A percentile compares a stretch with the other conserved stretches of the same genome.
Conservation (phyloP, 768 basidiomycete genomes). For the Tulasnella sp. region DNA sequence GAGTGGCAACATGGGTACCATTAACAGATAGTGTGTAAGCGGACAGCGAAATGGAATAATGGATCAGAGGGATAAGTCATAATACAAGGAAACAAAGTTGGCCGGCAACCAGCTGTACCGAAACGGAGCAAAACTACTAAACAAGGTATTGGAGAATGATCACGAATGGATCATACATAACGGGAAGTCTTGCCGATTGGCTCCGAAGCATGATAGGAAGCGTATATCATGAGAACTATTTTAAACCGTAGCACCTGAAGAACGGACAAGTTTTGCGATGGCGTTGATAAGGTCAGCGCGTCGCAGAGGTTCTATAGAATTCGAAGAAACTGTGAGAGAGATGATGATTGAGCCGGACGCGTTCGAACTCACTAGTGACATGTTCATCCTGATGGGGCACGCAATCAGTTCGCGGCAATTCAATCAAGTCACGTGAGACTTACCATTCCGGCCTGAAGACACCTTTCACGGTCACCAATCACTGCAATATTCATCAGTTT, state of each 20-base stretch:
- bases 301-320: conserved; percentile 56
- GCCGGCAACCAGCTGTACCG: too few relatives aligned
- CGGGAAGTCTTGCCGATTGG: too few relatives aligned
- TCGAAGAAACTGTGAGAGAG: background rate
- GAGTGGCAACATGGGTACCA: too few relatives aligned
- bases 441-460: conserved; percentile 54
- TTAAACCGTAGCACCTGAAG: background rate
- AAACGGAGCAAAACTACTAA: too few relatives aligned
- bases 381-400: conserved; percentile 42
- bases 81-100: too few relatives aligned
- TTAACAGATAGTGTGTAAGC: too few relatives aligned
- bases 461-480: conserved; percentile 76
- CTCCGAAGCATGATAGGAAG: too few relatives aligned
- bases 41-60: too few relatives aligned
- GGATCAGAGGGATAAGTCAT: too few relatives aligned
- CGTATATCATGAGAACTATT: too few relatives aligned
- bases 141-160: too few relatives aligned
- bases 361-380: conserved; percentile 51
- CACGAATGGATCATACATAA: too few relatives aligned
- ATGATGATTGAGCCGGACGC: background rate
- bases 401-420: background rate
- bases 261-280: conserved; percentile 53
- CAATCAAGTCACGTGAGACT: background rate
- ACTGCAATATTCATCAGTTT: conserved; percentile 33
- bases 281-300: conserved; percentile 68